Percentiles rank a stretch among this genome's conserved stretches.
phyloP scores from a whole-genome alignment of 1,284 basidiomycete genomes.

The Coniophora puteana region DNA sequence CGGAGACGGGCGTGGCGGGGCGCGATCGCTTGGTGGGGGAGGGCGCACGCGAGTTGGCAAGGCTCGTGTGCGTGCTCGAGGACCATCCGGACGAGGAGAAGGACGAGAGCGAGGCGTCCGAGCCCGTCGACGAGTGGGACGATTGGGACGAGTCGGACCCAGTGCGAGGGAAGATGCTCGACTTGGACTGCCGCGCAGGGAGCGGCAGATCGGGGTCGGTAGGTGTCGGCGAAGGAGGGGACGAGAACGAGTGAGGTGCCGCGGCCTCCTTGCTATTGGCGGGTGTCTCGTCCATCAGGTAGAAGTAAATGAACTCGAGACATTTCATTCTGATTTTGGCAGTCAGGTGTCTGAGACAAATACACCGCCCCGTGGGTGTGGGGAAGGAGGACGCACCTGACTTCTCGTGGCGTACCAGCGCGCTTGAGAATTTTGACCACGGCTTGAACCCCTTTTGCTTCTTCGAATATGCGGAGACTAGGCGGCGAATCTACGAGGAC shows the following conservation, averaged over 20 bases:
- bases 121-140: constrained; percentile 26
- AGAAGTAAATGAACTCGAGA: constrained; percentile 89
- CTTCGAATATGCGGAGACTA: constrained; percentile 76
- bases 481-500: constrained; percentile 77
- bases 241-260: constrained; percentile 14
- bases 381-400: constrained; percentile 52
- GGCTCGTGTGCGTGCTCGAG: constrained; percentile 32
- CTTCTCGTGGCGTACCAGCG: constrained; percentile 75
- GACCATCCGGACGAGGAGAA: constrained; percentile 40
- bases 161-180: constrained; percentile 23
- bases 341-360: constrained; percentile 1
- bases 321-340: constrained; percentile 81
- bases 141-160: constrained; percentile 24
- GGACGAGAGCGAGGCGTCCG: constrained; percentile 33
- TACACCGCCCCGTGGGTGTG: not conserved
- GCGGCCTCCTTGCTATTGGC: constrained; percentile 10
- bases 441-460: constrained; percentile 68
- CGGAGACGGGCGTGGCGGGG: too few relatives aligned
- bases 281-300: constrained; percentile 75
- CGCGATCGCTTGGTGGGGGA: constrained; percentile 23
- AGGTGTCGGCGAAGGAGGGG: constrained; percentile 25
- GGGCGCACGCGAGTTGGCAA: constrained; percentile 18
- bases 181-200: constrained; percentile 15
- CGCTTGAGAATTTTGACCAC: constrained; percentile 83
- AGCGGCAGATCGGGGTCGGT: constrained; percentile 31